Base-by-base conservation (phyloP, 352 stramenopile genomes). In the Globisporangium camurandrum region DNA sequence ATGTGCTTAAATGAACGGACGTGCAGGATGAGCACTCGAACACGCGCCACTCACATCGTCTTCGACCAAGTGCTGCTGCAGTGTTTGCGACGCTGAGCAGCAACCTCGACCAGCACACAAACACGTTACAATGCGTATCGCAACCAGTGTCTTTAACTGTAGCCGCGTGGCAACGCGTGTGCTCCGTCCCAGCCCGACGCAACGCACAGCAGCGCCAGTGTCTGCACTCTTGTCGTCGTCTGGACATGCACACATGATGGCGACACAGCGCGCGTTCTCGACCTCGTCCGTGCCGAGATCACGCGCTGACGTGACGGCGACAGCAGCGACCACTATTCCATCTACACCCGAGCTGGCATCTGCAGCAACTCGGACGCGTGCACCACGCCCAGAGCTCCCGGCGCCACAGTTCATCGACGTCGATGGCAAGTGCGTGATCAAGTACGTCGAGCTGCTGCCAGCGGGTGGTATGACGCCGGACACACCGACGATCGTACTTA, bases 401-500 rank as follows among this genome's bases (percentile, higher is more conserved):
- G 39, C 59, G 20, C 42, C 68, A 30, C 56, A 31, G 40, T 37
- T 55, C 14, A 26, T 78, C 9, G 37, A 70, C 0, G 62, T 78
- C 27, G 65, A 63, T 24, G 54, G 48, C 48, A 78, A 70, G 50
- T 79, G 68, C 44, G 50, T 49, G n/a, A 64, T 79, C 40, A 64
- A 73, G 47, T 79, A 73, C 57, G 56, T 75, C 4, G 68, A 79
- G 34, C 27, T 50, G 12, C 24, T 41, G 20, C 4, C 59, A n/a
- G 47, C 26, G n/a, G 24, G n/a, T 3, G 12, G 17, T 22, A 3
- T 4, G 8, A 46, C 30, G 0, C 33, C 36, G 7, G 5, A 36
- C 33, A 46, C 36, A 8, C 27, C 48, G 22, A 86, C 75, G 34
- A 37, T 88, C n/a, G 63, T 90, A 19, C 47, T 87, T 27, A 61